A percentile compares a stretch with the other conserved stretches of the same genome.
phyloP scores from a whole-genome alignment of 495 filamentous ascomycete genomes.

The Venustampulla echinocandica region DNA sequence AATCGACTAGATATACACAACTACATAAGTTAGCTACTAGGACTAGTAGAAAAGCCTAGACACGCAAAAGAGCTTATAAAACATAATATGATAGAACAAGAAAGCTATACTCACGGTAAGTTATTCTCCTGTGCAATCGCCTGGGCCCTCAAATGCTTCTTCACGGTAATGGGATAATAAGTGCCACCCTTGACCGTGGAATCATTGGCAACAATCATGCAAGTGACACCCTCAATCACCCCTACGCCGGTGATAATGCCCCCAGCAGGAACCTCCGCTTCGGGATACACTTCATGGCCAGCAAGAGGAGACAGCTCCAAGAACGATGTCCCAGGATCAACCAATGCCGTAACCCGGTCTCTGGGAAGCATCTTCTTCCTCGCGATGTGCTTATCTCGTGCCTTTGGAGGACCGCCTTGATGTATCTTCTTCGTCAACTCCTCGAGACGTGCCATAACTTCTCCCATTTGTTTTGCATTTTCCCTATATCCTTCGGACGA shows the following conservation, averaged over 20 bases:
- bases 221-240: conserved; percentile 79
- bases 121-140: conserved; percentile 84
- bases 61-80: not conserved
- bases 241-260: conserved; percentile 93
- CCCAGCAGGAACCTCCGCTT: conserved; percentile 76
- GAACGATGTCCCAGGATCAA: conserved; percentile 86
- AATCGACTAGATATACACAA: conserved; percentile 95
- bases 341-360: conserved; percentile 78
- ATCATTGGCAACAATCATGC: conserved; percentile 94
- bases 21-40: conserved; percentile 22
- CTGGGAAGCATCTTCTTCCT: conserved; percentile 91
- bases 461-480: conserved; percentile 71
- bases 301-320: conserved; percentile 84
- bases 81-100: not conserved
- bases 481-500: conserved; percentile 70
- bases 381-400: conserved; percentile 78
- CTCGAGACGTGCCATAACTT: conserved; percentile 56
- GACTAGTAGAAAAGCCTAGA: not conserved
- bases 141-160: conserved; percentile 94
- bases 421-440: conserved; percentile 61
- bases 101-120: conserved; percentile 35
- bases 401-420: conserved; percentile 71
- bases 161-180: conserved; percentile 96
- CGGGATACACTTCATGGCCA: conserved; percentile 76
- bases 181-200: conserved; percentile 99